Evolutionary conservation across 2,329 filamentous ascomycete genomes (phyloP), one percentile per base, ranked within the genome.

Genomic region (Ophiostoma australiae): DNA sequence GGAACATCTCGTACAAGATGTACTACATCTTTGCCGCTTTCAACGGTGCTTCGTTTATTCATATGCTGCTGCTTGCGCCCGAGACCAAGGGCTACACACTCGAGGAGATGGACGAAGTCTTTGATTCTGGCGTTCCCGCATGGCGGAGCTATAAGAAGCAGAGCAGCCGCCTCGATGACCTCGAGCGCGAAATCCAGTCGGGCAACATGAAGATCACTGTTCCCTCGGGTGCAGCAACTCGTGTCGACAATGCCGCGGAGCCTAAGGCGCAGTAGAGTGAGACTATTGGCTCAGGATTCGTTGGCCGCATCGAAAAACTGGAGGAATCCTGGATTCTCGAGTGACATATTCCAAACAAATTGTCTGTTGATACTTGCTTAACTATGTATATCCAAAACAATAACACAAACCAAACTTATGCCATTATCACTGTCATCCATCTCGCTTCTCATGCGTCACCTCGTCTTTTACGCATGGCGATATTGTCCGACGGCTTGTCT

Each of bases 21-120:
- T 94, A 93, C 79, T 86, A 93, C 78, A 83, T 94, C 74, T 94
- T 94, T 76, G 91, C 85, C 15, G 84, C 88, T 20, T 92, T 93
- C 82, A 91, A 90, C 77, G 84, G 84, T 0, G 83, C 84, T 6
- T 90, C 91, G 76, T 88, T 88, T 58, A 77, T 93, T 69, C 90
- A 93, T 77, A 88, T 91, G 76, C 86, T 87, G 77, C 82, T 93
- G 74, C 77, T 82, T 31, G 81, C 82, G 0, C 90, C 89, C 0
- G 84, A 92, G 79, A 93, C 90, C 0, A 86, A 88, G 55, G 90
- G 90, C 15, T 91, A 88, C 79, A 90, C 90, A 0, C 85, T 94
- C 0, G 91, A 94, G 77, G 90, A 94, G 77, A 89, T 93, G 78
- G 90, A 91, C 74, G 86, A 87, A 17, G 89, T 93, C 74, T 94